These are phyloP conservation scores for Camelina laxa DNA, from an alignment of 345 rosid genomes.

Conservation along the genomic window DNA sequence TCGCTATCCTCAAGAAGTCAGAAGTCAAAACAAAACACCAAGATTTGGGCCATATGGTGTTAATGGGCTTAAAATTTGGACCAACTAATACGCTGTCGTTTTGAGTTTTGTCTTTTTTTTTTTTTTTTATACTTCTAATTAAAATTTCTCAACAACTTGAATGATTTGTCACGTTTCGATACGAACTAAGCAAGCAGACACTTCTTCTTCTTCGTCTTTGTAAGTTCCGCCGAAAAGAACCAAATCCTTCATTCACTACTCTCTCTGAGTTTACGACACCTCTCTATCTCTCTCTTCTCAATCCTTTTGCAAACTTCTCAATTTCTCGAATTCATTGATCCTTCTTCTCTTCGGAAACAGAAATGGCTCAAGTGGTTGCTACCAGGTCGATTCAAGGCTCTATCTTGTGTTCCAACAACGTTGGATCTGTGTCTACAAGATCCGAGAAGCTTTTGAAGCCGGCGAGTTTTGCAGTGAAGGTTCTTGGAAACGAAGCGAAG, in stretches of 20 bases:
- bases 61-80: constrained; percentile 15
- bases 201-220: constrained; percentile 16
- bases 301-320: neutral
- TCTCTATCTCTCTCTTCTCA: constrained; percentile 13
- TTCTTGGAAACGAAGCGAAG: constrained; percentile 44
- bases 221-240: constrained; percentile 53
- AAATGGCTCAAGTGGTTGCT: constrained; percentile 85
- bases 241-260: constrained; percentile 3
- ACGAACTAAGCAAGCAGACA: constrained; percentile 51
- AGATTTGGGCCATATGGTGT: neutral
- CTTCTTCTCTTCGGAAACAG: neutral
- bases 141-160: constrained; percentile 21
- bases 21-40: constrained; percentile 2
- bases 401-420: constrained; percentile 41
- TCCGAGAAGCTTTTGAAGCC: constrained; percentile 55
- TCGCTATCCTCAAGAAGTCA: neutral
- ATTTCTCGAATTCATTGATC: constrained; percentile 15
- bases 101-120: neutral
- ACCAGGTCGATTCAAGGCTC: constrained; percentile 68
- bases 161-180: constrained; percentile 59
- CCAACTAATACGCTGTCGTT: neutral
- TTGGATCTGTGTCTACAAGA: constrained; percentile 58
- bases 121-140: neutral
- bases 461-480: constrained; percentile 55
- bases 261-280: constrained; percentile 6